A percentile compares a stretch with the other conserved stretches of the same genome.
Conservation (phyloP, 2,329 filamentous ascomycete genomes). For the Triangularia verruculosa region DNA sequence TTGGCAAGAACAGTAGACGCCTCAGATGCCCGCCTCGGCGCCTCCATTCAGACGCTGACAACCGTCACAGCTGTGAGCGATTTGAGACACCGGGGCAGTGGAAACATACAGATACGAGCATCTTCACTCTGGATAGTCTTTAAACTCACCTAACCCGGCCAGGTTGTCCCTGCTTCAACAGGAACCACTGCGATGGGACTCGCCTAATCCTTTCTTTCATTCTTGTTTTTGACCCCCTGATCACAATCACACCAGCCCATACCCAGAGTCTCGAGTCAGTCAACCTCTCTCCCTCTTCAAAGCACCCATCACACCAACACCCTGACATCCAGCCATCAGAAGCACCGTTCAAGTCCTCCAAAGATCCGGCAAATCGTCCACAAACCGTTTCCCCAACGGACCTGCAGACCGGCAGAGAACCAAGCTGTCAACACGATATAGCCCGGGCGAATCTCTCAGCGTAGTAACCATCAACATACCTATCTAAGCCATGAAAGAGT, state of each 20-base stretch:
- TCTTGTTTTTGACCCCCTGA: no score
- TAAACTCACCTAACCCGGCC: not conserved
- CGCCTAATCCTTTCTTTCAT: no score
- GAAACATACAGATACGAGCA: not conserved
- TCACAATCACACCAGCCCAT: no score
- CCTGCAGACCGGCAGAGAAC: not conserved
- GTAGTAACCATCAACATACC: no score
- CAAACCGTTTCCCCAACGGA: not conserved
- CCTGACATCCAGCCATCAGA: no score
- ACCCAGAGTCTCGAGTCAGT: no score
- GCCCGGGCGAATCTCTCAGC: no score
- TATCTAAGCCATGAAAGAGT: no score
- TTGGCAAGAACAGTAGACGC: not conserved
- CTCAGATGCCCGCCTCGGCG: conserved; percentile 1
- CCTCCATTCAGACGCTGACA: not conserved
- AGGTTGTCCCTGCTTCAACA: not conserved
- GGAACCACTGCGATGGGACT: not conserved
- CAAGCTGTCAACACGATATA: not conserved
- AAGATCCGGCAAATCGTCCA: no score
- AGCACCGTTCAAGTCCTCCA: no score
- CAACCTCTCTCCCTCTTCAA: no score
- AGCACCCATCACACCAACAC: no score
- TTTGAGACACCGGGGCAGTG: not conserved
- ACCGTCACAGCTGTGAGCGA: not conserved
- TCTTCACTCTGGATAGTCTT: not conserved